Conservation (phyloP, 2,329 filamentous ascomycete genomes). For the Neofusicoccum sp. region DNA sequence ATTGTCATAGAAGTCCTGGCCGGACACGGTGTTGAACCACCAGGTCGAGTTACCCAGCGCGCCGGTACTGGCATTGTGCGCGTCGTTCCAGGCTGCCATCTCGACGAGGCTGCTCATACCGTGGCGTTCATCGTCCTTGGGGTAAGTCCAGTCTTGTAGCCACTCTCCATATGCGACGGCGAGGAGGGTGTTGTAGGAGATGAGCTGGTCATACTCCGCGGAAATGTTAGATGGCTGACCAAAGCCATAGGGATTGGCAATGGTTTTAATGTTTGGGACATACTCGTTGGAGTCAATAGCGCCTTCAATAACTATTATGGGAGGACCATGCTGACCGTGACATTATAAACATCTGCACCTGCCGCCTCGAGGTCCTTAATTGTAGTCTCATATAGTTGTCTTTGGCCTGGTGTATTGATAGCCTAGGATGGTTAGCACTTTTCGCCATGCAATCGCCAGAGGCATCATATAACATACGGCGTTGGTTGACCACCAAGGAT, state of each 20-base stretch:
- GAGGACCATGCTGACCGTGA: no score
- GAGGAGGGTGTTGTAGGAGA: not conserved
- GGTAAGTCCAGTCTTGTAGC: not conserved
- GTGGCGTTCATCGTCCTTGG: not conserved
- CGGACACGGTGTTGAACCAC: not conserved
- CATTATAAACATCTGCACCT: no score
- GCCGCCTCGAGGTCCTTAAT: no score
- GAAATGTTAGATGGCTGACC: not conserved
- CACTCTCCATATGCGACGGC: not conserved
- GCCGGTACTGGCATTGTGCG: not conserved
- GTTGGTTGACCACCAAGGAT: not conserved
- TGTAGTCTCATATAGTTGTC: no score
- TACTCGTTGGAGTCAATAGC: not conserved
- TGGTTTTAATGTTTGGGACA: not conserved
- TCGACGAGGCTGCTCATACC: not conserved
- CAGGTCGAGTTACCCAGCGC: not conserved
- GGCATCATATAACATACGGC: no score
- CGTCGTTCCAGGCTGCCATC: not conserved
- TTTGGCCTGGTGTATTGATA: no score
- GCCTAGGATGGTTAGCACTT: no score
- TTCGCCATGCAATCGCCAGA: no score
- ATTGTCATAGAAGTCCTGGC: not conserved
- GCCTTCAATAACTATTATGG: not conserved
- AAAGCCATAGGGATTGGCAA: not conserved
- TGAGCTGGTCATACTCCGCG: not conserved